Conservation (phyloP, 306 rosid genomes). For the Fragaria iinumae region DNA sequence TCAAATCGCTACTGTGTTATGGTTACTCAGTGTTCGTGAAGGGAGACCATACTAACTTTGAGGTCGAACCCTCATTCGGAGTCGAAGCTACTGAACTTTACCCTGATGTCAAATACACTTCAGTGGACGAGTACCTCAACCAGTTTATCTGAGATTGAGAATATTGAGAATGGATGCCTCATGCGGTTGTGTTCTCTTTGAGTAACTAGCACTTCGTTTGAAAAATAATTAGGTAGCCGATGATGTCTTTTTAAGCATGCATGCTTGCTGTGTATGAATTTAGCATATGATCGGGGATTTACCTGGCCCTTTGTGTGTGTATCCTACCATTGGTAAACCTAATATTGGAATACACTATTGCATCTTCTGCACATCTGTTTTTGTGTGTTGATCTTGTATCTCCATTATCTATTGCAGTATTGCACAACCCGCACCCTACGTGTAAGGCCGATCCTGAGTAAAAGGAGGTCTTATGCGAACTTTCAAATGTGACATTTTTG, state of each 20-base stretch:
- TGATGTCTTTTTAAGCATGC: background rate
- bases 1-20: conserved; percentile 19
- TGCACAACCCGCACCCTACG: too few species aligned
- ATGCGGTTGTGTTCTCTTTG: background rate
- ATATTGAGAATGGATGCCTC: background rate
- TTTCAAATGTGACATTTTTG: too few species aligned
- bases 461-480: too few species aligned
- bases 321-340: background rate
- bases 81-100: conserved; percentile 61
- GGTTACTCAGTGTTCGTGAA: conserved; percentile 46
- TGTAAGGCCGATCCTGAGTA: too few species aligned
- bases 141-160: conserved; percentile 40
- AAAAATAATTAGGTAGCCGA: background rate
- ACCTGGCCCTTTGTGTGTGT: background rate
- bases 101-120: conserved; percentile 59
- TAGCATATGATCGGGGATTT: background rate
- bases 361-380: background rate
- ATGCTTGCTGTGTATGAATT: background rate
- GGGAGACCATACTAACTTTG: conserved; percentile 55
- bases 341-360: background rate
- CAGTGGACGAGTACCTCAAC: conserved; percentile 61
- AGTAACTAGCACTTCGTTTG: background rate
- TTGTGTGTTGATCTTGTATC: too few species aligned
- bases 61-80: conserved; percentile 56
- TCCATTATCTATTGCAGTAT: too few species aligned